Conservation (phyloP, 1,139 yeast genomes). For the Blastobotrys arbuscula region DNA sequence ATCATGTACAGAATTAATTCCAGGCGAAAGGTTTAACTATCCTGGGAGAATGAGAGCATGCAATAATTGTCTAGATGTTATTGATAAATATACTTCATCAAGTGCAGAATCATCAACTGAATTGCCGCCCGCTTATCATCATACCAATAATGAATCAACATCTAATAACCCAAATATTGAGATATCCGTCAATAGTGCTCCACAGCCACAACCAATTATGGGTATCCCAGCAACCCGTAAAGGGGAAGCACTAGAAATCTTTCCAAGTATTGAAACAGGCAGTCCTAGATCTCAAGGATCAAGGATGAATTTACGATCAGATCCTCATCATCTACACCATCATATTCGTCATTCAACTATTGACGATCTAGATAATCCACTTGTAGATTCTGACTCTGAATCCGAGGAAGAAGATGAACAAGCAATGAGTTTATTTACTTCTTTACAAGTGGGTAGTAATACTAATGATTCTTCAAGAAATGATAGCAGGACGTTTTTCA, state of each 20-base stretch:
- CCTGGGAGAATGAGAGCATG: slow-evolving; percentile 76
- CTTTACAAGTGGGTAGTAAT: slow-evolving; percentile 16
- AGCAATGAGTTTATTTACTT: slow-evolving; percentile 25
- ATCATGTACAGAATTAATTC: slow-evolving; percentile 72
- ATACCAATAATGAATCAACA: slow-evolving; percentile 9
- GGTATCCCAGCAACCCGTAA: slow-evolving; percentile 78
- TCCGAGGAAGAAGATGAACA: slow-evolving; percentile 26
- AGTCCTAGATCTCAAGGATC: neutral
- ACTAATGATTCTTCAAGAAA: neutral
- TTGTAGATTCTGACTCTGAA: slow-evolving; percentile 2
- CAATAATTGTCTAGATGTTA: slow-evolving; percentile 61
- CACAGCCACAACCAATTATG: slow-evolving; percentile 69
- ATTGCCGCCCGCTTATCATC: slow-evolving; percentile 14
- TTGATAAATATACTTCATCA: slow-evolving; percentile 42
- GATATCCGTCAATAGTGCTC: slow-evolving; percentile 30
- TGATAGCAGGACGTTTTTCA: slow-evolving; percentile 13
- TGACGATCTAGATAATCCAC: neutral
- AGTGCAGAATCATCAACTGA: slow-evolving; percentile 14
- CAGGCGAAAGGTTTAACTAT: slow-evolving; percentile 67
- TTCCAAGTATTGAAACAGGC: slow-evolving; percentile 32
- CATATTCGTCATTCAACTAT: neutral
- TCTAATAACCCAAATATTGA: slow-evolving; percentile 13
- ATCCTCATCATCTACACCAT: too few species aligned
- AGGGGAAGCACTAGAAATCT: slow-evolving; percentile 75
- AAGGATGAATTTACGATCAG: neutral